Conservation (phyloP, 2,329 filamentous ascomycete genomes). For the Aspergillus sp. region DNA sequence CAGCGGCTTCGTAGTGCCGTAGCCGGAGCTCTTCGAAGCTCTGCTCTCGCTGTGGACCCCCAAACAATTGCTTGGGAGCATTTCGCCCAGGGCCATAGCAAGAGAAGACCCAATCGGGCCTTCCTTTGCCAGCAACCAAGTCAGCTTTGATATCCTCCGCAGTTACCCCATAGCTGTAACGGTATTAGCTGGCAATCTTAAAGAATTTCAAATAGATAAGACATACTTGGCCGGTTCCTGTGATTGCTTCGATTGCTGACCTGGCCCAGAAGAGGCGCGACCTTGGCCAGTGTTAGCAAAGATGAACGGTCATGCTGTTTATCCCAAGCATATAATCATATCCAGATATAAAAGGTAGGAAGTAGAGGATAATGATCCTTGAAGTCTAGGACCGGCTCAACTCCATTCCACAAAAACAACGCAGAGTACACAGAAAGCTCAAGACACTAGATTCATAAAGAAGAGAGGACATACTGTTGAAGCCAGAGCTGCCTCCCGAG, state of each 20-base stretch:
- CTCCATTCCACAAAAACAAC: background rate
- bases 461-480: conserved; percentile 38
- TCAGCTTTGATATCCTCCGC: conserved; percentile 64
- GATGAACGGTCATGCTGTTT: background rate
- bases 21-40: conserved; percentile 85
- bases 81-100: conserved; percentile 77
- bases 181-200: conserved; percentile 18
- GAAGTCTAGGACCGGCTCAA: background rate
- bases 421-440: background rate
- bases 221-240: conserved; percentile 28
- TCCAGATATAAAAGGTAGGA: background rate
- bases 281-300: conserved; percentile 14
- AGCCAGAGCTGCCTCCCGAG: conserved; percentile 31
- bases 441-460: background rate
- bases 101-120: conserved; percentile 82
- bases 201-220: background rate
- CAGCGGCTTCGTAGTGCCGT: conserved; percentile 65
- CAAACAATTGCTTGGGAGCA: conserved; percentile 79
- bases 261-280: conserved; percentile 20
- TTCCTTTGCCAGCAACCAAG: conserved; percentile 60
- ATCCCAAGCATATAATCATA: background rate
- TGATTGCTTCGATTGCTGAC: conserved; percentile 14
- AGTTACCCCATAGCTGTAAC: conserved; percentile 54
- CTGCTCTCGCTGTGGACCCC: conserved; percentile 74
- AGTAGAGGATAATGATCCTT: background rate